Conservation (phyloP, 805 yeast genomes). For the Ogataea saltuana region DNA sequence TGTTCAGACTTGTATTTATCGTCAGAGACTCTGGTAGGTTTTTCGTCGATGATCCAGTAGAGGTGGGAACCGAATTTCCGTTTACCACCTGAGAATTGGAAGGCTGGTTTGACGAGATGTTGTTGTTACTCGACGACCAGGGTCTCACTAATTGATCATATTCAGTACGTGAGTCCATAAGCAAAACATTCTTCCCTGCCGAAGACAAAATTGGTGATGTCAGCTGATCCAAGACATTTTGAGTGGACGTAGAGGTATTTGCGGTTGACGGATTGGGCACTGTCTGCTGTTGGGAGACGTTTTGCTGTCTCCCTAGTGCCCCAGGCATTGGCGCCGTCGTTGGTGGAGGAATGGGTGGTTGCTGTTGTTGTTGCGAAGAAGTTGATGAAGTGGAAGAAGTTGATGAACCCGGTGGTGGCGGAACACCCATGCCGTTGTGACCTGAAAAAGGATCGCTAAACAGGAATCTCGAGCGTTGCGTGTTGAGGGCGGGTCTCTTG, state of each 20-base stretch:
- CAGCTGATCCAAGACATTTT: constrained; percentile 23
- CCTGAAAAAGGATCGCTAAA: constrained; percentile 61
- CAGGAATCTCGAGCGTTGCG: constrained; percentile 66
- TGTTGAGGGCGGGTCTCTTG: constrained; percentile 56
- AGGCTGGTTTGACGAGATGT: constrained; percentile 6
- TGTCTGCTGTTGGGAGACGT: constrained; percentile 12
- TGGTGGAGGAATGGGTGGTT: constrained; percentile 14
- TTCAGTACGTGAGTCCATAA: constrained; percentile 48
- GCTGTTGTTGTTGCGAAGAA: constrained; percentile 13
- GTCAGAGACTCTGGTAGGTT: constrained; percentile 26
- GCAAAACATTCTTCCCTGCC: constrained; percentile 43
- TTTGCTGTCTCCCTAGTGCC: constrained; percentile 13
- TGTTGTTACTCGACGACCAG: constrained; percentile 21
- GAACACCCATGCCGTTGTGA: constrained; percentile 14
- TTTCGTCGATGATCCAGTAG: constrained; percentile 22
- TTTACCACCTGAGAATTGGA: constrained; percentile 7
- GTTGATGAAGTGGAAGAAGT: constrained; percentile 18
- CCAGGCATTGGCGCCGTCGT: constrained; percentile 15
- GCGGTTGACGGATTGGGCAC: constrained; percentile 21
- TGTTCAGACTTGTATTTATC: constrained; percentile 21
- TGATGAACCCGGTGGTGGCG: constrained; percentile 21
- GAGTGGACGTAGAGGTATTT: constrained; percentile 36
- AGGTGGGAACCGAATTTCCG: constrained; percentile 6
- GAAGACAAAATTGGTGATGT: constrained; percentile 29
- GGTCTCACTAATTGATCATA: constrained; percentile 49